Conservation (phyloP, 2,329 filamentous ascomycete species). For the Diaporthe amygdali region DNA sequence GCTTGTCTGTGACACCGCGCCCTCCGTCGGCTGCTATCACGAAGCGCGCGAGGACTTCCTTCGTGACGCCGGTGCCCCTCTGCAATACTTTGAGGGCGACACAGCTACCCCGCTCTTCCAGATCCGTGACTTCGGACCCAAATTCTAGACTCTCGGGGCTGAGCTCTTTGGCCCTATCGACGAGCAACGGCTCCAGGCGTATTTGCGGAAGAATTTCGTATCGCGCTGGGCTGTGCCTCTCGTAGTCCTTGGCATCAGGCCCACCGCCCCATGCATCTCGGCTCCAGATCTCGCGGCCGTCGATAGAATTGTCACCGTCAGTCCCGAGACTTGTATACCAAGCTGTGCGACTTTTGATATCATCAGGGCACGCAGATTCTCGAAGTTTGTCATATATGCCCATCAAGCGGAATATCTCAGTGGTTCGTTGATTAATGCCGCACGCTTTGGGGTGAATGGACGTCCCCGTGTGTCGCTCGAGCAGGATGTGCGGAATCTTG, state of each 20-base stretch:
- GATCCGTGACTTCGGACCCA: constrained; percentile 33
- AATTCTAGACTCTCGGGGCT: constrained; percentile 36
- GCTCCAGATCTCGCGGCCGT: constrained; percentile 34
- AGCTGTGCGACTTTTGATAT: constrained; percentile 29
- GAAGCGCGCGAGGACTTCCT: constrained; percentile 32
- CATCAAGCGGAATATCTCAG: constrained; percentile 14
- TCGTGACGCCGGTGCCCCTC: constrained; percentile 13
- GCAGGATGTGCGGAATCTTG: constrained; percentile 23
- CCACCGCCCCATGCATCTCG: constrained; percentile 38
- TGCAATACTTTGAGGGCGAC: constrained; percentile 30
- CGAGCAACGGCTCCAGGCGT: constrained; percentile 40
- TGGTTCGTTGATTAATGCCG: constrained; percentile 19
- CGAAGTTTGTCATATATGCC: constrained; percentile 3
- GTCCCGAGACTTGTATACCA: constrained; percentile 39
- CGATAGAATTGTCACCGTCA: background rate
- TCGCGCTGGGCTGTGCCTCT: constrained; percentile 29
- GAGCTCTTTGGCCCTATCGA: constrained; percentile 33
- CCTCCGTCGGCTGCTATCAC: constrained; percentile 41
- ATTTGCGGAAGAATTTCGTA: constrained; percentile 41
- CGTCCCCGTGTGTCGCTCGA: constrained; percentile 27
- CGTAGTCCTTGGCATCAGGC: constrained; percentile 30
- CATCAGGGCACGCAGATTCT: constrained; percentile 10
- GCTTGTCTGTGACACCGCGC: constrained; percentile 33
- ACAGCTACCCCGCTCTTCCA: constrained; percentile 27
- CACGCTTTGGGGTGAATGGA: constrained; percentile 25